Evolutionary conservation across 139 green algal species (phyloP).

Genomic region (Pseudopediastrum boryanum): DNA sequence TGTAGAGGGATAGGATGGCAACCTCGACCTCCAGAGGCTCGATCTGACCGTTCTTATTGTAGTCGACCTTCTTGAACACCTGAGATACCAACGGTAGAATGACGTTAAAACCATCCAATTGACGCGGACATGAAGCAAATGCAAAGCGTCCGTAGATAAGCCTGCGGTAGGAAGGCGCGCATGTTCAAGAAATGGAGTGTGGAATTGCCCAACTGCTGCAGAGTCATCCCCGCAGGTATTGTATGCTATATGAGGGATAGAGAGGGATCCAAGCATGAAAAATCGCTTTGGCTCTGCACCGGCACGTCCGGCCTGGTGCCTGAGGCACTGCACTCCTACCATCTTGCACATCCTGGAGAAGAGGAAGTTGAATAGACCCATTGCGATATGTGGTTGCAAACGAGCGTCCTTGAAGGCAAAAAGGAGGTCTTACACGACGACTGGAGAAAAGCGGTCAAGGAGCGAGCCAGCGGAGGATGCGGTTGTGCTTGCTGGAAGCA

Average conservation of each 20-base stretch:
- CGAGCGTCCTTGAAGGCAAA: not conserved
- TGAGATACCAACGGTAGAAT: not conserved
- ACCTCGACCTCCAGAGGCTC: conserved; percentile 42
- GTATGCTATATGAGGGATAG: too few relatives aligned
- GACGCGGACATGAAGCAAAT: not conserved
- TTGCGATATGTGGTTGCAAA: not conserved
- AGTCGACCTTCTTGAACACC: conserved; percentile 39
- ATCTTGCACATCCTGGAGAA: conserved; percentile 28
- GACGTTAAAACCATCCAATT: not conserved
- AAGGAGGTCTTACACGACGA: not conserved
- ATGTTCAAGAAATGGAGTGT: not conserved
- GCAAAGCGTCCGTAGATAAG: not conserved
- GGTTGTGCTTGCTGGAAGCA: too few relatives aligned
- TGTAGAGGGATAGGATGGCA: conserved; percentile 35
- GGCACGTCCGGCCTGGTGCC: not conserved
- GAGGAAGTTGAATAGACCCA: conserved; percentile 37
- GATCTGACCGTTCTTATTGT: conserved; percentile 40
- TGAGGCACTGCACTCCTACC: not conserved
- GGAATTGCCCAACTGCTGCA: not conserved
- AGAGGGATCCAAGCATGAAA: not conserved
- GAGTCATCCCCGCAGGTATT: not conserved
- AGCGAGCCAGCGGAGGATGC: not conserved
- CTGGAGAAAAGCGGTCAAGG: not conserved
- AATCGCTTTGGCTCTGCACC: not conserved
- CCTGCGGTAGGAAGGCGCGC: not conserved